Percentiles rank a stretch among this genome's conserved stretches.
Evolutionary conservation across 2,329 filamentous ascomycete genomes (phyloP).

Genomic region (Cytospora piceae): DNA sequence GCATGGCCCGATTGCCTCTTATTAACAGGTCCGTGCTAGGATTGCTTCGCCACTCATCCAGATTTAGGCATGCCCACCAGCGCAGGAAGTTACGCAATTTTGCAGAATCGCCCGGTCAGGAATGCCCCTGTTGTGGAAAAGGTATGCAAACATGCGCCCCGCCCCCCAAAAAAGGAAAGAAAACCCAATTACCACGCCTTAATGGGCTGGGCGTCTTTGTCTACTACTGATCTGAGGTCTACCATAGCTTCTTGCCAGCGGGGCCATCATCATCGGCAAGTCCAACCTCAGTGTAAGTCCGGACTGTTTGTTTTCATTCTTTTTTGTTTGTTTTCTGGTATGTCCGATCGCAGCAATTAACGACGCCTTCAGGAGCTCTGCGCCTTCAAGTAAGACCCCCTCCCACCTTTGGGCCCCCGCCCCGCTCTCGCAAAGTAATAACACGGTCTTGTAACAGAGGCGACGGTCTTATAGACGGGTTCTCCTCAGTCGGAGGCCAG

Average conservation of each 20-base stretch:
- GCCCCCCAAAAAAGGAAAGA: background rate
- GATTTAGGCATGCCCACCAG: conserved; percentile 1
- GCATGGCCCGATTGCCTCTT: background rate
- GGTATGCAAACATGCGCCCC: background rate
- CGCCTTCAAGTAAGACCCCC: conserved; percentile 1
- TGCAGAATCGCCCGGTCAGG: background rate
- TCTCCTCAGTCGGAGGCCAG: conserved; percentile 4
- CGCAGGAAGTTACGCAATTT: background rate
- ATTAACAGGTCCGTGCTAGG: background rate
- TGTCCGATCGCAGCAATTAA: background rate
- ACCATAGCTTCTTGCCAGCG: background rate
- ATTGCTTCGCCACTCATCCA: conserved; percentile 1
- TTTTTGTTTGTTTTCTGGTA: background rate
- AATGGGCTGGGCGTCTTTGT: too few species aligned
- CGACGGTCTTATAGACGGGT: background rate
- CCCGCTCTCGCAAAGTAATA: background rate
- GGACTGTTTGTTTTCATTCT: background rate
- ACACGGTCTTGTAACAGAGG: background rate
- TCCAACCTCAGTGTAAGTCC: background rate
- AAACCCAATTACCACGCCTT: background rate
- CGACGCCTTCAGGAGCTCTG: background rate
- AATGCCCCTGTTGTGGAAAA: conserved; percentile 4
- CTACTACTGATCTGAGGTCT: too few species aligned
- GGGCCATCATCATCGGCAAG: conserved; percentile 9
- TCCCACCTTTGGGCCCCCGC: background rate